Evolutionary conservation across 2,329 filamentous ascomycete species (phyloP).

Genomic region (Thelonectria blattea): DNA sequence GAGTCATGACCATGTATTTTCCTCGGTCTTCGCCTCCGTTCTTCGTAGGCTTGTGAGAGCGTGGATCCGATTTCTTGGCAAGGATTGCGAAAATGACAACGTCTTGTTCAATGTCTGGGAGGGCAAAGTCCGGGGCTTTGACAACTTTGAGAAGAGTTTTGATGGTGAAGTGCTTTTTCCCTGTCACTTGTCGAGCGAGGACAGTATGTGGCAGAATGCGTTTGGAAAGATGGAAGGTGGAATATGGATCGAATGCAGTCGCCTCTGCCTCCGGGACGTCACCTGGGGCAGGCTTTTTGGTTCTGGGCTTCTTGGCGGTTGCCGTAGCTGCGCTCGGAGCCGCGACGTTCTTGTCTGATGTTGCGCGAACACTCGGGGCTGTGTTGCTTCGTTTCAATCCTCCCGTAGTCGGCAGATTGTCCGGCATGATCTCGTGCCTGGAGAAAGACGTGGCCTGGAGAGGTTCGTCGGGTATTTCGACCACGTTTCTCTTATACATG

Average conservation of each 20-base stretch:
- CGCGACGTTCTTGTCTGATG: constrained; percentile 28
- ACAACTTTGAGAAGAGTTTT: constrained; percentile 82
- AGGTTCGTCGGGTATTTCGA: constrained; percentile 58
- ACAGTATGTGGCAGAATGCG: constrained; percentile 83
- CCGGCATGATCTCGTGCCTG: constrained; percentile 65
- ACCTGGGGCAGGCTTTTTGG: constrained; percentile 28
- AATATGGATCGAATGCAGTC: constrained; percentile 81
- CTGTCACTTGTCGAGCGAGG: constrained; percentile 76
- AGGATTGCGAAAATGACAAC: constrained; percentile 89
- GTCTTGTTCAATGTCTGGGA: constrained; percentile 84
- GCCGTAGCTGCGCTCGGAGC: constrained; percentile 19
- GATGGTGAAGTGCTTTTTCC: constrained; percentile 78
- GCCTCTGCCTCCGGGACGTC: constrained; percentile 37
- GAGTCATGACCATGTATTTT: constrained; percentile 91
- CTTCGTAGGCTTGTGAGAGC: constrained; percentile 58
- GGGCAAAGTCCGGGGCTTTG: constrained; percentile 80
- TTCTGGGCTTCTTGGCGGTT: neutral
- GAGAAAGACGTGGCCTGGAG: constrained; percentile 60
- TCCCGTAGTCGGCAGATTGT: constrained; percentile 31
- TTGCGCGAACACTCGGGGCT: constrained; percentile 40
- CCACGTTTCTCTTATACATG: constrained; percentile 62
- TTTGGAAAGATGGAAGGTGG: constrained; percentile 80
- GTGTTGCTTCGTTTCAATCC: constrained; percentile 53
- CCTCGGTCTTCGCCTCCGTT: constrained; percentile 63
- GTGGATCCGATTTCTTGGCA: constrained; percentile 85